Conservation (phyloP, 345 rosid genomes). For the Salix viminalis region DNA sequence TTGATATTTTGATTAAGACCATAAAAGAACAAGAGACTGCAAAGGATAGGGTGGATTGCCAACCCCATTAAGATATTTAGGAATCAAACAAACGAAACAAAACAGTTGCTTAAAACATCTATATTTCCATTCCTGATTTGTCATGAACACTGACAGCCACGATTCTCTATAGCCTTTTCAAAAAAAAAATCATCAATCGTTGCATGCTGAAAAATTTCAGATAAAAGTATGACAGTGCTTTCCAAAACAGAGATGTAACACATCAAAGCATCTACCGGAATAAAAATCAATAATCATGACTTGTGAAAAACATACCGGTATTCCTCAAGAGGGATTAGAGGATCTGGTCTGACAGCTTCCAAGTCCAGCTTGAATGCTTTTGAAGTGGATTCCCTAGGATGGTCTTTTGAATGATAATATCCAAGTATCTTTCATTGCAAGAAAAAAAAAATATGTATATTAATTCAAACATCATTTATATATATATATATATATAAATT, state of each 20-base stretch:
- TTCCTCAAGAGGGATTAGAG: conserved; percentile 85
- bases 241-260: not conserved
- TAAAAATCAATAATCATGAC: conserved; percentile 4
- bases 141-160: not conserved
- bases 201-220: not conserved
- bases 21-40: not conserved
- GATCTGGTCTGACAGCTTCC: conserved; percentile 90
- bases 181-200: not conserved
- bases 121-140: not conserved
- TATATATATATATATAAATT: not conserved
- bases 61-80: not conserved
- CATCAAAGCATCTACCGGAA: not conserved
- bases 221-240: not conserved
- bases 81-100: not conserved
- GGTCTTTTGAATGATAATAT: conserved; percentile 70
- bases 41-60: not conserved
- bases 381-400: conserved; percentile 79
- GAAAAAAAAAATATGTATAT: not conserved
- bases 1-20: not conserved
- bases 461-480: conserved; percentile 4
- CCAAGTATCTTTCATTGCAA: conserved; percentile 61
- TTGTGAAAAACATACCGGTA: conserved; percentile 52
- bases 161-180: not conserved
- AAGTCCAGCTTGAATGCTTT: conserved; percentile 71
- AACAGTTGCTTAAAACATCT: not conserved